These are phyloP conservation scores for Euphorbia schlechtendalii DNA, from an alignment of 441 rosid species.

Conservation along the genomic window DNA sequence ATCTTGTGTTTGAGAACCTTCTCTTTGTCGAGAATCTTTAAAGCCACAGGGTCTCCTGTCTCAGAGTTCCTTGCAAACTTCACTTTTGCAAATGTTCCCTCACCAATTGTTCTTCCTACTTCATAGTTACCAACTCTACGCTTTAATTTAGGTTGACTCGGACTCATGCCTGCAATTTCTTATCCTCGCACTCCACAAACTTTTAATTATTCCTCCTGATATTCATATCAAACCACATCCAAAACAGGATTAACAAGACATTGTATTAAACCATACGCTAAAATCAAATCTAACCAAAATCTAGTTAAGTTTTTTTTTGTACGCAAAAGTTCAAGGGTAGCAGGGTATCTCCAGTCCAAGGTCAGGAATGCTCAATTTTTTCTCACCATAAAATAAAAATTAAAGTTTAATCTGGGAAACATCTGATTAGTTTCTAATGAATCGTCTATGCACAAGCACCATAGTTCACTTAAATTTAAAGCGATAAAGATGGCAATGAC, in stretches of 20 bases:
- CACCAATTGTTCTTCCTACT: conserved; percentile 93
- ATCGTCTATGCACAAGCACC: conserved; percentile 1
- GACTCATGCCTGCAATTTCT: conserved; percentile 50
- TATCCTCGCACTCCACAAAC: conserved; percentile 12
- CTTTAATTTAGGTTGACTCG: conserved; percentile 82
- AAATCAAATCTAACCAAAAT: neutral
- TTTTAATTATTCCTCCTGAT: conserved; percentile 21
- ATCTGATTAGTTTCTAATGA: neutral
- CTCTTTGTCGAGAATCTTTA: conserved; percentile 94
- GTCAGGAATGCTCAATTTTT: no score
- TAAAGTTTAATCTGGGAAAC: no score
- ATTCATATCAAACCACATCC: conserved; percentile 13
- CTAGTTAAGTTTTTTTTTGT: neutral
- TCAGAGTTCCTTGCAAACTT: conserved; percentile 87
- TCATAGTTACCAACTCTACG: conserved; percentile 86
- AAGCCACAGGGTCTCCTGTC: conserved; percentile 76
- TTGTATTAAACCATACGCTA: neutral
- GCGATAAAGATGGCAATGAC: neutral
- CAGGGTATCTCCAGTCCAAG: neutral
- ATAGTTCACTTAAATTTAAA: neutral
- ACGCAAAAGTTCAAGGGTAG: neutral
- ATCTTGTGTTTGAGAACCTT: conserved; percentile 95
- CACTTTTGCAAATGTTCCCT: conserved; percentile 95
- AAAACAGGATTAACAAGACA: neutral
- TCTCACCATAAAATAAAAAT: no score